These are phyloP conservation scores for Magnolia changhungtana DNA, from an alignment of 164 flowering plant genomes.

Conservation along the genomic window DNA sequence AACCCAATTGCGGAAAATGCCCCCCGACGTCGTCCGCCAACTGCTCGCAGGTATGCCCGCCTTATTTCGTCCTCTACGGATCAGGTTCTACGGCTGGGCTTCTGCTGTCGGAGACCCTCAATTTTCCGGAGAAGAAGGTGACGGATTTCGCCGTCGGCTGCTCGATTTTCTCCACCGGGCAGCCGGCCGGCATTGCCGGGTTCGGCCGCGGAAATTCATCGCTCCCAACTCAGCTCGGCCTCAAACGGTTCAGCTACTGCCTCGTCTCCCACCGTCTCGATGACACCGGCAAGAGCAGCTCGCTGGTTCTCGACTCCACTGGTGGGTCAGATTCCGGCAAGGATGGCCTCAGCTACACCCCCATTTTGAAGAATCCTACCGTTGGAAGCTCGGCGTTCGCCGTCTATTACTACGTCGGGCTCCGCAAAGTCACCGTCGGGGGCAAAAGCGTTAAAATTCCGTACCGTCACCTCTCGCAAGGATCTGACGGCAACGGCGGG, in stretches of 20 bases:
- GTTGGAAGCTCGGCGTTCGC: constrained; percentile 26
- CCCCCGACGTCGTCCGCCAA: constrained; percentile 8
- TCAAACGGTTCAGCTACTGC: constrained; percentile 55
- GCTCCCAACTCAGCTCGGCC: constrained; percentile 46
- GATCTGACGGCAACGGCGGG: constrained; percentile 65
- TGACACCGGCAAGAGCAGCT: constrained; percentile 36
- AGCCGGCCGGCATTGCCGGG: constrained; percentile 59
- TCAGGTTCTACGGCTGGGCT: constrained; percentile 52
- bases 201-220: constrained; percentile 58
- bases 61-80: constrained; percentile 45
- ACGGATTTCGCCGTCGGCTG: constrained; percentile 52
- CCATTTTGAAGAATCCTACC: constrained; percentile 46
- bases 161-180: constrained; percentile 42
- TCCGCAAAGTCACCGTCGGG: constrained; percentile 58
- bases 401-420: constrained; percentile 56
- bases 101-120: constrained; percentile 42
- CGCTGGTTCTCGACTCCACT: constrained; percentile 34
- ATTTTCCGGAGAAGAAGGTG: constrained; percentile 19
- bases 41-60: constrained; percentile 50
- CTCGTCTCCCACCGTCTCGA: constrained; percentile 64
- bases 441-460: constrained; percentile 49
- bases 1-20: constrained; percentile 32
- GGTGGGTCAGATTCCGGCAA: constrained; percentile 25
- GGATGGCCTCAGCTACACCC: constrained; percentile 49
- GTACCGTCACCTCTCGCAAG: constrained; percentile 35